Conservation (phyloP, 1,139 yeast genomes). For the Kodamaea derodonti region DNA sequence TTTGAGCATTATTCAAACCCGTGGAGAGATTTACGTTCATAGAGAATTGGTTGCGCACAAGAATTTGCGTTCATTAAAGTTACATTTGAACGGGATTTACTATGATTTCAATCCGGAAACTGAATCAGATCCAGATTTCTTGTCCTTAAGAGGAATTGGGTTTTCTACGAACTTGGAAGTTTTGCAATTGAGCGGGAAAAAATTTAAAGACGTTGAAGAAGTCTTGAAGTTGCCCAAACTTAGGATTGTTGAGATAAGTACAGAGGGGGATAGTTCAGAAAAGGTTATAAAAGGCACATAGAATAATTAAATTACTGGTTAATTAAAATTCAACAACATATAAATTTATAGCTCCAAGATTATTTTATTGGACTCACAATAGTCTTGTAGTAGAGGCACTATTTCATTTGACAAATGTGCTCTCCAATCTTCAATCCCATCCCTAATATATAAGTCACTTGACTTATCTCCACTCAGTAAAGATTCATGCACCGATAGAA, state of each 20-base stretch:
- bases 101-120: conserved; percentile 1
- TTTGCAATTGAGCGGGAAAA: not conserved
- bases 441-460: conserved; percentile 10
- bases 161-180: not conserved
- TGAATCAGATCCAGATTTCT: not conserved
- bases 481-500: conserved; percentile 15
- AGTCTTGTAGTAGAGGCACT: conserved; percentile 6
- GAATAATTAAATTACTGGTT: not conserved
- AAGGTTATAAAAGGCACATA: too few species aligned
- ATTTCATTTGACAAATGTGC: conserved; percentile 9
- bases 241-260: not conserved
- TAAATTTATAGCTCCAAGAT: conserved; percentile 2
- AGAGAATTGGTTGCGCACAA: not conserved
- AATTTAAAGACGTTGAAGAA: not conserved
- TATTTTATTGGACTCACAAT: conserved; percentile 2
- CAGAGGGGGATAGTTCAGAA: too few species aligned
- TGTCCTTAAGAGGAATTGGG: not conserved
- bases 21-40: not conserved
- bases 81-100: not conserved
- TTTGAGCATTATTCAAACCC: not conserved
- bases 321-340: not conserved
- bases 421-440: conserved; percentile 24
- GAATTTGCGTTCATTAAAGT: not conserved
- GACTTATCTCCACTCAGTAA: conserved; percentile 3
- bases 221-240: not conserved